phyloP scores from a whole-genome alignment of 2,329 filamentous ascomycete genomes.

The Colletotrichum coccodes region DNA sequence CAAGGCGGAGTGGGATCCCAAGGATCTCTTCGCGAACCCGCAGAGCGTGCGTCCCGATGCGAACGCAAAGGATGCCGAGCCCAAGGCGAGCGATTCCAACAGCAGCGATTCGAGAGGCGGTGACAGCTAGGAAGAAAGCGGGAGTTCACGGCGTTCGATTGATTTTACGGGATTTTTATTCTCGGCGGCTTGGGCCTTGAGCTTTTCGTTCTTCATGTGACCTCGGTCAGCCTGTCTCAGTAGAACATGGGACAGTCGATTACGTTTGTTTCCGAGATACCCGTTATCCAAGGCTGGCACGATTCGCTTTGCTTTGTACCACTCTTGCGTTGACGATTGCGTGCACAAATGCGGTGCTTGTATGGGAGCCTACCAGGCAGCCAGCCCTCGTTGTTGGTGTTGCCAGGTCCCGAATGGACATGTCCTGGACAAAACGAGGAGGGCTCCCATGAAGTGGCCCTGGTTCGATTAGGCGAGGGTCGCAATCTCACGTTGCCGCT shows the following conservation, averaged over 20 bases:
- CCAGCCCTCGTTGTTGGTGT: not conserved
- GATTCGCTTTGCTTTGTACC: not conserved
- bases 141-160: slow-evolving; percentile 17
- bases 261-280: slow-evolving; percentile 12
- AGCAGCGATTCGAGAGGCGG: not conserved
- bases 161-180: not conserved
- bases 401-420: not conserved
- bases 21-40: slow-evolving; percentile 67
- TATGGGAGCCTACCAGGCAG: not conserved
- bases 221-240: not conserved
- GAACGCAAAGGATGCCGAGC: slow-evolving; percentile 10
- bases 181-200: not conserved
- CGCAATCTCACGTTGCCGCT: not conserved
- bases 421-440: not conserved
- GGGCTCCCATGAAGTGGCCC: not conserved
- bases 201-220: slow-evolving; percentile 1
- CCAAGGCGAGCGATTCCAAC: slow-evolving; percentile 6
- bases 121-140: slow-evolving; percentile 21
- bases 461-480: not conserved
- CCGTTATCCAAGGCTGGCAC: slow-evolving; percentile 12
- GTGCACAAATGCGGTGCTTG: not conserved
- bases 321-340: not conserved
- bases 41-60: slow-evolving; percentile 59
- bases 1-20: slow-evolving; percentile 63
- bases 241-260: slow-evolving; percentile 9